These are phyloP conservation scores for Cupressus sempervirens DNA, from an alignment of 75 land plant species.

Conservation along the genomic window DNA sequence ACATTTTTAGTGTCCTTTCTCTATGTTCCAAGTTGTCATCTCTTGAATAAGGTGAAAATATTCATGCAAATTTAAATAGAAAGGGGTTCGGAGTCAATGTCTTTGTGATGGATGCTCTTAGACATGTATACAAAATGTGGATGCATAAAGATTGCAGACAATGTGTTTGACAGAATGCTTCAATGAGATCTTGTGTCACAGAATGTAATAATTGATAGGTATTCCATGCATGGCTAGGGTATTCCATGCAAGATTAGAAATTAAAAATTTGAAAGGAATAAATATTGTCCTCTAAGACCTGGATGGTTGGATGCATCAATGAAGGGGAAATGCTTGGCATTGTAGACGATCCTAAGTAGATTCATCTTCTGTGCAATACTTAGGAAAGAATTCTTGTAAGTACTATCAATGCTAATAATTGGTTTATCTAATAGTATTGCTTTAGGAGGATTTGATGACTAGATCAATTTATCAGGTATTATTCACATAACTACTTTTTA, in stretches of 20 bases:
- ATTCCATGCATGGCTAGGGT: slow-evolving; percentile 52
- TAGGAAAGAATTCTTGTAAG: background rate
- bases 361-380: background rate
- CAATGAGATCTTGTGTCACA: slow-evolving; percentile 62
- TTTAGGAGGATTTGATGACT: slow-evolving; percentile 5
- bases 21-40: slow-evolving; percentile 43
- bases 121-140: slow-evolving; percentile 83
- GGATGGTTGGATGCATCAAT: slow-evolving; percentile 11
- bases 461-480: slow-evolving; percentile 8
- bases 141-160: slow-evolving; percentile 35
- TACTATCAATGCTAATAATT: background rate
- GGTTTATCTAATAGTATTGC: background rate
- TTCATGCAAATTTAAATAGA: slow-evolving; percentile 48
- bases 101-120: slow-evolving; percentile 47
- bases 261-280: no score
- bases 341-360: slow-evolving; percentile 1
- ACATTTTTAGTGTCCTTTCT: slow-evolving; percentile 53
- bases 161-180: no score
- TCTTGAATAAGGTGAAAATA: slow-evolving; percentile 42
- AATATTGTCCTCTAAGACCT: background rate
- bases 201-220: slow-evolving; percentile 54
- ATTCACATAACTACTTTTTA: background rate
- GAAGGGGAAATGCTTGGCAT: background rate
- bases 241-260: no score
- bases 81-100: slow-evolving; percentile 34